These are phyloP conservation scores for Fraxinus xanthoxyloides DNA, from an alignment of 305 asterid genomes.

Conservation along the genomic window DNA sequence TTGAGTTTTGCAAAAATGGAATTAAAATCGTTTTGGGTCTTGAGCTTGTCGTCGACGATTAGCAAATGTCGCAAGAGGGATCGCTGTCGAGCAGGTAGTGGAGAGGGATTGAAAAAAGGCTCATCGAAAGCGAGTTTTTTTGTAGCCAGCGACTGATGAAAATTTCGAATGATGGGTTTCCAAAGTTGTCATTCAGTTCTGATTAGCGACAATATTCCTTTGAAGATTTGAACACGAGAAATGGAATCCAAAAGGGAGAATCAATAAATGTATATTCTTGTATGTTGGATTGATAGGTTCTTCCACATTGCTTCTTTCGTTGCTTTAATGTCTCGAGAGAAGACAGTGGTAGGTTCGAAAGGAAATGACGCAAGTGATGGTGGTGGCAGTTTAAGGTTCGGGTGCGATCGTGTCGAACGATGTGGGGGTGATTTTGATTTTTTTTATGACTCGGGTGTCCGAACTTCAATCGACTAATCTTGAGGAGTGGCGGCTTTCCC, in stretches of 20 bases:
- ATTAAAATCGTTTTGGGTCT: constrained; percentile 70
- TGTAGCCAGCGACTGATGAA: constrained; percentile 14
- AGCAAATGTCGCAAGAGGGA: constrained; percentile 50
- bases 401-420: background rate
- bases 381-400: background rate
- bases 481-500: too few species aligned
- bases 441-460: too few species aligned
- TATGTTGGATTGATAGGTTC: constrained; percentile 12
- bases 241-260: constrained; percentile 39
- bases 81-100: constrained; percentile 44
- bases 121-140: constrained; percentile 40
- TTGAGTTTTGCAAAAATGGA: constrained; percentile 42
- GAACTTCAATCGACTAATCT: too few species aligned
- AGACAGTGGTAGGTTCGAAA: background rate
- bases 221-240: constrained; percentile 50
- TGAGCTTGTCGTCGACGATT: constrained; percentile 59
- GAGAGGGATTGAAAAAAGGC: constrained; percentile 55
- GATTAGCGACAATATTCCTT: constrained; percentile 59
- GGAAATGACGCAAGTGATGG: background rate
- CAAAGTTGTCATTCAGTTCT: constrained; percentile 45
- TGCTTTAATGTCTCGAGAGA: background rate
- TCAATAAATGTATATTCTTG: constrained; percentile 18
- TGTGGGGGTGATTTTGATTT: background rate
- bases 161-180: constrained; percentile 45
- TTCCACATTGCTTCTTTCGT: constrained; percentile 45